Evolutionary conservation across 73 alveolate species (phyloP).

Genomic region (Paramecium pentaurelia): DNA sequence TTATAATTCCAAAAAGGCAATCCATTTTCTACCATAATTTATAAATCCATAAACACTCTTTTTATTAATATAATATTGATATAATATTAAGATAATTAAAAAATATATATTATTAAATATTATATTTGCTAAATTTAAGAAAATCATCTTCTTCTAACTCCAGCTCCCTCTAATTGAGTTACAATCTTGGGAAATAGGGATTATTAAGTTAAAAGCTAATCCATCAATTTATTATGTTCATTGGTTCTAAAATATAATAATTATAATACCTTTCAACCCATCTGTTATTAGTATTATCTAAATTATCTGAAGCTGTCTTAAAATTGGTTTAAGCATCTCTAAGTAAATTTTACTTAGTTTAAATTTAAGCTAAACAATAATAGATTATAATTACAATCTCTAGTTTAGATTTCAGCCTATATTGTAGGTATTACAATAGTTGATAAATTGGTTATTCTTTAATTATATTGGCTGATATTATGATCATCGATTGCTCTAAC

Average conservation of each 20-base stretch:
- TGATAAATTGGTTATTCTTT: background rate
- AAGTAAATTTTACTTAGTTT: background rate
- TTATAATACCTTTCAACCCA: conserved; percentile 35
- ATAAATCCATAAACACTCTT: conserved; percentile 25
- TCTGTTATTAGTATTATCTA: conserved; percentile 16
- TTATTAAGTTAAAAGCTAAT: background rate
- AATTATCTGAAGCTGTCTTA: background rate
- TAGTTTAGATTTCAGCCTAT: conserved; percentile 34
- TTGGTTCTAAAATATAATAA: background rate
- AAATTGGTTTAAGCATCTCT: conserved; percentile 4
- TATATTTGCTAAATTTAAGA: background rate
- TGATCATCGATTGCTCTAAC: conserved; percentile 20
- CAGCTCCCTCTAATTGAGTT: conserved; percentile 9
- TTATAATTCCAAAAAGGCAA: background rate
- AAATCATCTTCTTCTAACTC: conserved; percentile 44
- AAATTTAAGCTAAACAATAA: background rate
- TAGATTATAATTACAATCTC: background rate
- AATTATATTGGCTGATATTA: background rate
- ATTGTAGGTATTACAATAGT: background rate
- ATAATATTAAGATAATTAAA: background rate
- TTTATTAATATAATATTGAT: background rate
- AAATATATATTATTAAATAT: background rate
- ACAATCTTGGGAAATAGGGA: conserved; percentile 17
- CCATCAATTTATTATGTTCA: background rate
- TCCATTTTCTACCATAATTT: background rate